phyloP scores from a whole-genome alignment of 2,329 filamentous ascomycete genomes.

The Diaporthe sp. region DNA sequence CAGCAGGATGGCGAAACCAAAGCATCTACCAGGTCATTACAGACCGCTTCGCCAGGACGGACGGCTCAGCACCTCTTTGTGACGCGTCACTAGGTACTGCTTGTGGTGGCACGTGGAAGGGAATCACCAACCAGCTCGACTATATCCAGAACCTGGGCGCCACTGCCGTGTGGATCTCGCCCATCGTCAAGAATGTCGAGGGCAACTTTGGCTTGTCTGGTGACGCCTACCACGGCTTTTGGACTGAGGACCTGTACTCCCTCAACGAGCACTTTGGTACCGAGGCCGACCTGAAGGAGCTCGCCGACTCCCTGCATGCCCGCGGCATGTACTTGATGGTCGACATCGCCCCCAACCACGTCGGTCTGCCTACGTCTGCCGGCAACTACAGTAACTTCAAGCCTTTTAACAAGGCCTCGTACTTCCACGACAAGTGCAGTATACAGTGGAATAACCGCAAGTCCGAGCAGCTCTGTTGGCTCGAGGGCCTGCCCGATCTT shows the following conservation, averaged over 20 bases:
- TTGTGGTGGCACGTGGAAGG: constrained; percentile 63
- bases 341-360: constrained; percentile 70
- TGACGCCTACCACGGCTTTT: constrained; percentile 61
- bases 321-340: constrained; percentile 73
- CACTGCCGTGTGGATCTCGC: constrained; percentile 61
- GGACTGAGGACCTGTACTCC: constrained; percentile 63
- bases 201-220: constrained; percentile 47
- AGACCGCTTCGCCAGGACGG: constrained; percentile 56
- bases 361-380: constrained; percentile 48
- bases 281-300: constrained; percentile 61
- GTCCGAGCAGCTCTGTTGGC: constrained; percentile 36
- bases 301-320: constrained; percentile 64
- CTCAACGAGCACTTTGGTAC: constrained; percentile 66
- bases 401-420: constrained; percentile 47
- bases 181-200: constrained; percentile 57
- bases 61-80: constrained; percentile 52
- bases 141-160: constrained; percentile 61
- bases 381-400: constrained; percentile 44
- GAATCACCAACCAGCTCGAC: constrained; percentile 61
- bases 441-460: constrained; percentile 33
- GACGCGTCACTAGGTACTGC: constrained; percentile 51
- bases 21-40: constrained; percentile 60
- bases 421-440: constrained; percentile 42
- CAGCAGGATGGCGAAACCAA: constrained; percentile 51
- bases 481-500: constrained; percentile 59